Evolutionary conservation across 1,139 yeast species (phyloP), one percentile per base, ranked within the genome.

Genomic region (Entelexis sorbosivorans): DNA sequence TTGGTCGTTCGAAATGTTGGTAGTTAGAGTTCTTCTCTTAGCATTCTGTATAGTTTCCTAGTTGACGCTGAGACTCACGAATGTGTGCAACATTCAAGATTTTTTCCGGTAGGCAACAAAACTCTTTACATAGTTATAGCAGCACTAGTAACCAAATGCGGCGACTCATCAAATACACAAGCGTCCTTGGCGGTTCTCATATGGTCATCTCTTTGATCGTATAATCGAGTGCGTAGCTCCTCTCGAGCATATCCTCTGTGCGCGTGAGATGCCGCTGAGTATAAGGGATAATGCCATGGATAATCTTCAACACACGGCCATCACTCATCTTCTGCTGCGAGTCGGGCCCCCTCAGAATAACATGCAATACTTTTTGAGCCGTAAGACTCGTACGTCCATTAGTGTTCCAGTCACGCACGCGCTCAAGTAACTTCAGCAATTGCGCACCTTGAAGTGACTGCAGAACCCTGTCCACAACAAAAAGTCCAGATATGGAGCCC

Each of bases 351-450:
- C 71, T 69, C 54, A 91, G 68, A 36, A 89, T 68, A 20, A 85
- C 81, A 57, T 77, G 73, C 52, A 91, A 72, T 35, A 88, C 69
- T 51, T 78, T 78, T 65, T 91, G 98, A 26, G 95, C 85, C 52
- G 86, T 76, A 51, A 77, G 79, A 61, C 86, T 85, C 43, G 86
- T 81, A 61, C 81, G 79, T 51, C 87, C 84, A 65, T 88, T 91
- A 49, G 93, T 81, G 66, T 93, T 91, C 99, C 99, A 91, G 63
- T 88, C 95, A 61, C 96, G 77, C 33, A 88, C 73, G 62, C 95
- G 80, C 60, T 76, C 77, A 64, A 91, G 75, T 34, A 91, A 67
- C 19, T 70, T 64, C 38, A 74, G 61, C 42, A 88, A 67, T 60
- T 83, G 86, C 1, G 79, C 83, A 39, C 76, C 70, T 34, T 73